A percentile compares a stretch with the other conserved stretches of the same genome.
These are phyloP conservation scores for Phallus indusiatus DNA, from an alignment of 768 basidiomycete genomes.

Conservation along the genomic window DNA sequence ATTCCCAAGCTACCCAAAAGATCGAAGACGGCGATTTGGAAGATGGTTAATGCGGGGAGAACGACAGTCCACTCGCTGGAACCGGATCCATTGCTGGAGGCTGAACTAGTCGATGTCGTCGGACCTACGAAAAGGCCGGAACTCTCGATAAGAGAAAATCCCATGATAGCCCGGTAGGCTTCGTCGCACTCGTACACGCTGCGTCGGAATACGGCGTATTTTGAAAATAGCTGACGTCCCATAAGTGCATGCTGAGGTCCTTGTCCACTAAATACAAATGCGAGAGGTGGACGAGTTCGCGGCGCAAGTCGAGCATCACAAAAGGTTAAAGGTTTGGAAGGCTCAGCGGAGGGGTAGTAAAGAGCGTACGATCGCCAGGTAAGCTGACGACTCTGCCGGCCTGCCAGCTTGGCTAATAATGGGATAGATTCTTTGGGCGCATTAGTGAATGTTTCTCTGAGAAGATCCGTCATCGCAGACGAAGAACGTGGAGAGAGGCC, in stretches of 20 bases:
- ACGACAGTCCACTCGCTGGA: constrained; percentile 18
- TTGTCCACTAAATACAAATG: constrained; percentile 31
- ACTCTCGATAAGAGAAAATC: constrained; percentile 26
- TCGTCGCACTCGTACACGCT: constrained; percentile 30
- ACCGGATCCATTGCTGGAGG: neutral
- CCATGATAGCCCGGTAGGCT: constrained; percentile 21
- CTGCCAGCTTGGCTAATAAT: neutral
- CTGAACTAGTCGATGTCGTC: constrained; percentile 23
- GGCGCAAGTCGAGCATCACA: constrained; percentile 21
- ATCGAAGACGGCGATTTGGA: constrained; percentile 38
- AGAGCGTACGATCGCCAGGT: constrained; percentile 12
- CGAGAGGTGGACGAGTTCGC: constrained; percentile 20
- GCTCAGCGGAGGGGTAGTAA: neutral
- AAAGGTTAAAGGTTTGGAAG: constrained; percentile 12
- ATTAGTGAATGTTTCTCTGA: neutral
- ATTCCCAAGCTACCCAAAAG: constrained; percentile 27
- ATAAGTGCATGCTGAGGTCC: constrained; percentile 30
- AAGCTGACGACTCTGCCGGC: constrained; percentile 12
- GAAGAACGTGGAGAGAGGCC: constrained; percentile 28
- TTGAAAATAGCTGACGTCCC: constrained; percentile 26
- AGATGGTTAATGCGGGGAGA: constrained; percentile 33
- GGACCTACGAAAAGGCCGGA: constrained; percentile 27
- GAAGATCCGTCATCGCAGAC: constrained; percentile 3
- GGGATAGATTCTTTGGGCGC: neutral
- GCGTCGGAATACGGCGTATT: constrained; percentile 27